Evolutionary conservation across 352 stramenopile genomes (phyloP).

Genomic region (Globisporangium lucens): DNA sequence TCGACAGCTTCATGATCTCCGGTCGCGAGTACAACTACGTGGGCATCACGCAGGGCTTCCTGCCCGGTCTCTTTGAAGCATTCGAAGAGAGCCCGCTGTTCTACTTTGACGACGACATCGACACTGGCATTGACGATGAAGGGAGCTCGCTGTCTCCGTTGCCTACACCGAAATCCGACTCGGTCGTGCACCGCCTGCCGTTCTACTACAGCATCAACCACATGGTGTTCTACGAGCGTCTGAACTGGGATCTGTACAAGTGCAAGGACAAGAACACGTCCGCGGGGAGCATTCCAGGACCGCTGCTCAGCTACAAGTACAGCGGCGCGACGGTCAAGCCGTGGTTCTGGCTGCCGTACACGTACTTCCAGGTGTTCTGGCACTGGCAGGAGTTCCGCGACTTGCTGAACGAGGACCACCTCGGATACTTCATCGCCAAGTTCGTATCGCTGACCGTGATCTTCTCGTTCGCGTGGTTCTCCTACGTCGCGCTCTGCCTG

Average conservation of each 20-base stretch:
- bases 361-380: slow-evolving; percentile 83
- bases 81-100: slow-evolving; percentile 81
- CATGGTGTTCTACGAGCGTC: slow-evolving; percentile 87
- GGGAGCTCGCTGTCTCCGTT: slow-evolving; percentile 21
- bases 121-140: slow-evolving; percentile 30
- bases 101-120: slow-evolving; percentile 45
- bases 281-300: slow-evolving; percentile 55
- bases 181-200: slow-evolving; percentile 64
- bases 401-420: slow-evolving; percentile 56
- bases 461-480: slow-evolving; percentile 61
- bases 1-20: slow-evolving; percentile 84
- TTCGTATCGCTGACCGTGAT: slow-evolving; percentile 57
- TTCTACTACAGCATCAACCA: slow-evolving; percentile 89
- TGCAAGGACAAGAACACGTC: slow-evolving; percentile 72
- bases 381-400: slow-evolving; percentile 71
- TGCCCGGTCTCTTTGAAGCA: slow-evolving; percentile 75
- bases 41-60: slow-evolving; percentile 75
- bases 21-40: slow-evolving; percentile 80
- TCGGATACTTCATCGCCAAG: slow-evolving; percentile 56
- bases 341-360: slow-evolving; percentile 81
- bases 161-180: slow-evolving; percentile 29
- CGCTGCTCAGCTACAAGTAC: slow-evolving; percentile 80
- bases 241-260: slow-evolving; percentile 87
- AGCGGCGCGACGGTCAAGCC: slow-evolving; percentile 68
- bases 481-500: slow-evolving; percentile 64